These are phyloP conservation scores for Fraxinus velutina DNA, from an alignment of 305 asterid genomes.

Conservation along the genomic window DNA sequence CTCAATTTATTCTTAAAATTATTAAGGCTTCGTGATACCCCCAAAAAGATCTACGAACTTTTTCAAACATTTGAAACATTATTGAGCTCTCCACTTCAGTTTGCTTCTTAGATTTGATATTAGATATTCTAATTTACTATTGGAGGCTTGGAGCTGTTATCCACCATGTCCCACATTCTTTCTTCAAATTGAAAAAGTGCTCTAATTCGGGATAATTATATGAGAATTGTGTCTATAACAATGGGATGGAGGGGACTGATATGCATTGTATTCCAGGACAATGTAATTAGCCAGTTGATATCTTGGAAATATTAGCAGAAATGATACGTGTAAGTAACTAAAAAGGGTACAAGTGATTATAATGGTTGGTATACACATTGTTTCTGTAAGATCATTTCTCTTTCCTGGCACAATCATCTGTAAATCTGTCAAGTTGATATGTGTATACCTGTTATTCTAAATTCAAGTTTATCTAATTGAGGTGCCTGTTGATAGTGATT, in stretches of 20 bases:
- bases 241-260: neutral
- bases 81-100: neutral
- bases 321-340: neutral
- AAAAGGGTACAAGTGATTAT: neutral
- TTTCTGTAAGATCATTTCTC: neutral
- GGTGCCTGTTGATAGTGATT: constrained; percentile 18
- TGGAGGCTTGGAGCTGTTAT: neutral
- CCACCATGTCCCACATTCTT: neutral
- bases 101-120: neutral
- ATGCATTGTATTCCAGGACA: neutral
- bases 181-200: neutral
- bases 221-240: neutral
- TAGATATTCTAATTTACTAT: neutral
- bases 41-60: neutral
- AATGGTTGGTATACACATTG: neutral
- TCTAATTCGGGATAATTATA: neutral
- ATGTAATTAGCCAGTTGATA: neutral
- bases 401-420: neutral
- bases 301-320: neutral
- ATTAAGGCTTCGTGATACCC: neutral
- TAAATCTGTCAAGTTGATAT: neutral
- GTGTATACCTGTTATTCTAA: neutral
- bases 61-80: neutral
- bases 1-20: neutral
- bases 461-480: neutral